phyloP scores from a whole-genome alignment of 108 stramenopile genomes.

The Conticribra weissflogii region DNA sequence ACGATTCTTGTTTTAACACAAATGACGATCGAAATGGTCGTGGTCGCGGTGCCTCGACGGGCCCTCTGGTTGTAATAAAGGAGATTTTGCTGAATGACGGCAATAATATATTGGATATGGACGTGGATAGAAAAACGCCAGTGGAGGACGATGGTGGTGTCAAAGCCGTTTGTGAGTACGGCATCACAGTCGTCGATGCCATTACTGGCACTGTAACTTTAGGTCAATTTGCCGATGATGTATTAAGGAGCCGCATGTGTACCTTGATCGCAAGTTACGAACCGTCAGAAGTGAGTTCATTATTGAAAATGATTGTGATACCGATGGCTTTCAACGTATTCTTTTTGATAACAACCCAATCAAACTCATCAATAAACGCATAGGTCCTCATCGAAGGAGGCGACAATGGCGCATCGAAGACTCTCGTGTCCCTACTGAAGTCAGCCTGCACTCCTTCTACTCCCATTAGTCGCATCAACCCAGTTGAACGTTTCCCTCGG shows the following conservation, averaged over 20 bases:
- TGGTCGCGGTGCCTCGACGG: constrained; percentile 29
- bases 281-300: constrained; percentile 84
- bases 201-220: constrained; percentile 84
- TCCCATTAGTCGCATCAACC: constrained; percentile 55
- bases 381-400: constrained; percentile 62
- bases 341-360: too few relatives aligned
- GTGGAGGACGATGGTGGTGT: constrained; percentile 44
- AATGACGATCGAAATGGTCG: constrained; percentile 8
- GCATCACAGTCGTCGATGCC: constrained; percentile 93
- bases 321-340: too few relatives aligned
- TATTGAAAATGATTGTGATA: too few relatives aligned
- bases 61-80: constrained; percentile 85
- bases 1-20: constrained; percentile 55
- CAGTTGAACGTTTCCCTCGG: constrained; percentile 66
- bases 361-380: too few relatives aligned
- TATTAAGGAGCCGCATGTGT: constrained; percentile 88
- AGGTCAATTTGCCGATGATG: constrained; percentile 97
- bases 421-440: constrained; percentile 51
- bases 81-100: constrained; percentile 54
- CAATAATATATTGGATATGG: constrained; percentile 1
- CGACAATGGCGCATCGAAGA: constrained; percentile 55
- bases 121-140: too few relatives aligned
- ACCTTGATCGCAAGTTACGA: constrained; percentile 84
- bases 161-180: constrained; percentile 87
- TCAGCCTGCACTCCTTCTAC: constrained; percentile 30